Conservation (phyloP, 2,329 filamentous ascomycete species). For the Mollisia scopiformis region DNA sequence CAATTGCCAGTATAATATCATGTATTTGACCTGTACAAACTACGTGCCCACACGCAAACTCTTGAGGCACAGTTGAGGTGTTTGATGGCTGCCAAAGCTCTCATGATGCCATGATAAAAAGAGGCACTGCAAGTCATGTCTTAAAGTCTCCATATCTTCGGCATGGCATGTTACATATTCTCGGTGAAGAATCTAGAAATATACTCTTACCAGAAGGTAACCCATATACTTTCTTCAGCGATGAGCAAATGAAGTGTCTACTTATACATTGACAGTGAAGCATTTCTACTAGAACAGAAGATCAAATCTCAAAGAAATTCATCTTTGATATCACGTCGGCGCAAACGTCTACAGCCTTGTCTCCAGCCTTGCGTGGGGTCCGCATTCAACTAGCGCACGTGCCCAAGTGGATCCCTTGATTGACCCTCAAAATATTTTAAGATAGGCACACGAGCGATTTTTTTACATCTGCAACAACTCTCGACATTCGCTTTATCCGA, state of each 20-base stretch:
- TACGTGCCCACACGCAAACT: not conserved
- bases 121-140: no score
- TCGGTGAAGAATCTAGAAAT: no score
- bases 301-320: no score
- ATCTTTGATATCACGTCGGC: not conserved
- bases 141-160: no score
- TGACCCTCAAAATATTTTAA: not conserved
- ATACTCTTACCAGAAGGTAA: no score
- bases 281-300: no score
- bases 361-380: not conserved
- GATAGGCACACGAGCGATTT: not conserved
- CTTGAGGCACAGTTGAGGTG: not conserved
- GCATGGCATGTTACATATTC: no score
- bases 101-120: no score
- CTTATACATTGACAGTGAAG: no score
- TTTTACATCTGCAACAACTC: not conserved
- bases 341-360: not conserved
- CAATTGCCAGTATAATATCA: conserved; percentile 27
- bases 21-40: not conserved
- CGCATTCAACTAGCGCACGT: not conserved
- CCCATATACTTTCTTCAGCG: no score
- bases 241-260: no score
- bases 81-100: not conserved
- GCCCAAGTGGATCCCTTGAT: not conserved
- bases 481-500: not conserved